These are phyloP conservation scores for Fusarium anguioides DNA, from an alignment of 2,329 filamentous ascomycete genomes.

Conservation along the genomic window DNA sequence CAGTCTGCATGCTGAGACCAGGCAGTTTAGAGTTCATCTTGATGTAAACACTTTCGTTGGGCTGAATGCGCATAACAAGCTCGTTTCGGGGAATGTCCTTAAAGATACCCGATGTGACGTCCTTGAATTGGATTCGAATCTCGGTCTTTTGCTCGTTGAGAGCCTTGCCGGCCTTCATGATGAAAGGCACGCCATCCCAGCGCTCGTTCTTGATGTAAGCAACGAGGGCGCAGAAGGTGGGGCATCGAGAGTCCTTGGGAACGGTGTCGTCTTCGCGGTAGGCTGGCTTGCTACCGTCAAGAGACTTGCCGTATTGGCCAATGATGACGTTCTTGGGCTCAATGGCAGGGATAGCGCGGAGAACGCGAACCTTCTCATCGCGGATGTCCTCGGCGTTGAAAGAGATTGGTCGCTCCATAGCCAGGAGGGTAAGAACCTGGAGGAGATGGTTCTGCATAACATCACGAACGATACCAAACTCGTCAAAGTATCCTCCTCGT, in stretches of 20 bases:
- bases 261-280: conserved; percentile 99
- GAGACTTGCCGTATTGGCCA: conserved; percentile 95
- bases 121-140: conserved; percentile 99
- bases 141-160: conserved; percentile 99
- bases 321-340: conserved; percentile 99
- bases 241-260: conserved; percentile 95
- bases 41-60: conserved; percentile 99
- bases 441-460: conserved; percentile 99
- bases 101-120: conserved; percentile 99
- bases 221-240: conserved; percentile 96
- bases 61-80: conserved; percentile 98
- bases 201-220: conserved; percentile 99
- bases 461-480: conserved; percentile 99
- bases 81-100: conserved; percentile 99
- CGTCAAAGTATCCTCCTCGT: conserved; percentile 97
- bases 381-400: conserved; percentile 98
- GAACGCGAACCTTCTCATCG: conserved; percentile 97
- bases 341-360: conserved; percentile 91
- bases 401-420: conserved; percentile 98
- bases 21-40: conserved; percentile 99
- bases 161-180: conserved; percentile 98
- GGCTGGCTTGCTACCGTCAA: conserved; percentile 94
- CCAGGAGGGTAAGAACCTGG: conserved; percentile 93
- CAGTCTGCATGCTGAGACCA: conserved; percentile 98
- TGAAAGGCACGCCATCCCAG: conserved; percentile 99